Conservation (phyloP, 1,284 basidiomycete genomes). For the Sphaerobolus stellatus region DNA sequence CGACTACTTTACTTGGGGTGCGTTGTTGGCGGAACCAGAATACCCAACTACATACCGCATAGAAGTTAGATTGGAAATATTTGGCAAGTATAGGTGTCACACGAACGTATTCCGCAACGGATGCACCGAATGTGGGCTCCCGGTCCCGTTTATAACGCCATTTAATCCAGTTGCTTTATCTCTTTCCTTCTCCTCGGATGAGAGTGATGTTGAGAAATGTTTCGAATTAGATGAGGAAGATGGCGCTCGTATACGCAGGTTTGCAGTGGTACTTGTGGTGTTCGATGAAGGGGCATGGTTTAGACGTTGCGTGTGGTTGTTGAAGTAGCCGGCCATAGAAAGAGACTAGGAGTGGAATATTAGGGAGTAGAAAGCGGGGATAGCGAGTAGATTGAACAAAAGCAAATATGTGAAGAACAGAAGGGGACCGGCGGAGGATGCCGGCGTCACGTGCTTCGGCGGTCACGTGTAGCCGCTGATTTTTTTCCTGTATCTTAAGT, state of each 20-base stretch:
- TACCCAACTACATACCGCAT: constrained; percentile 58
- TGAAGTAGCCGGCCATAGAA: constrained; percentile 62
- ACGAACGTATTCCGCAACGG: constrained; percentile 84
- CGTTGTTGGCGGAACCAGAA: constrained; percentile 86
- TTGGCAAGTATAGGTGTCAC: constrained; percentile 14
- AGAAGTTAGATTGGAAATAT: constrained; percentile 12
- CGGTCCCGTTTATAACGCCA: constrained; percentile 35
- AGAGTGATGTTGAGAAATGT: constrained; percentile 71
- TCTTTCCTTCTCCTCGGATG: constrained; percentile 41
- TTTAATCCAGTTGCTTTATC: constrained; percentile 42
- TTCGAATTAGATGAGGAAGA: constrained; percentile 55
- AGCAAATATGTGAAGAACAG: too few relatives aligned
- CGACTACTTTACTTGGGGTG: constrained; percentile 74
- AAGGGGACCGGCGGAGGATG: too few relatives aligned
- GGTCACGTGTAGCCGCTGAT: too few relatives aligned
- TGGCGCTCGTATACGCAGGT: constrained; percentile 28
- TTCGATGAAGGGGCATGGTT: constrained; percentile 14
- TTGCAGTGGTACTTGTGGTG: constrained; percentile 20
- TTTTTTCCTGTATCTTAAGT: too few relatives aligned
- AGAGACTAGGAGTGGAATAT: too few relatives aligned
- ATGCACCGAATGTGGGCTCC: constrained; percentile 44
- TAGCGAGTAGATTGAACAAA: too few relatives aligned
- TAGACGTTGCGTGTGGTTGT: constrained; percentile 64
- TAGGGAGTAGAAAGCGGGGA: too few relatives aligned
- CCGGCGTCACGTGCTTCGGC: too few relatives aligned